phyloP scores from a whole-genome alignment of 2,329 filamentous ascomycete genomes.

The Claviceps africana region DNA sequence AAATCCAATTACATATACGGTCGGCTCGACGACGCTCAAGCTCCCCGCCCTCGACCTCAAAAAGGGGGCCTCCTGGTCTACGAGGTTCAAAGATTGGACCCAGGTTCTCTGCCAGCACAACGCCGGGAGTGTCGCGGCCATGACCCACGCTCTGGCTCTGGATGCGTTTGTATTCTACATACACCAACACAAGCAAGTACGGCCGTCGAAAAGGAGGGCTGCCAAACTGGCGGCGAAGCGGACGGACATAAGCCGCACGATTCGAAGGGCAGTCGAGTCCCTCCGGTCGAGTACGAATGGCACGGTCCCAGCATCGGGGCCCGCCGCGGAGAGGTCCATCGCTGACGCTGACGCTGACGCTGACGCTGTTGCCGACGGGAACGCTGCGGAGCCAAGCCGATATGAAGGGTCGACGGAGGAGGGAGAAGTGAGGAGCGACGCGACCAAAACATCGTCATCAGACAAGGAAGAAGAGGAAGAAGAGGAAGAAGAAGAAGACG shows the following conservation, averaged over 20 bases:
- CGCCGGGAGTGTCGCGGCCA: slow-evolving; percentile 7
- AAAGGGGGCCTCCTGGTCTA: slow-evolving; percentile 19
- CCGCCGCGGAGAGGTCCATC: not conserved
- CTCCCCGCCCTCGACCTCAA: slow-evolving; percentile 16
- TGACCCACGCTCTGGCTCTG: slow-evolving; percentile 12
- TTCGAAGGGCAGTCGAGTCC: slow-evolving; percentile 11
- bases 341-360: not conserved
- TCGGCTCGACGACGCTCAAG: slow-evolving; percentile 11
- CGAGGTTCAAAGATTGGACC: slow-evolving; percentile 22
- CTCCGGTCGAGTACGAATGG: slow-evolving; percentile 4
- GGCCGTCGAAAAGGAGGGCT: slow-evolving; percentile 17
- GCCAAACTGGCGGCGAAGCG: slow-evolving; percentile 18
- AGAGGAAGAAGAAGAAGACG: not conserved
- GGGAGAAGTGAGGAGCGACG: not conserved
- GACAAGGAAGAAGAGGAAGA: not conserved
- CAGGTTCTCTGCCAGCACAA: slow-evolving; percentile 18
- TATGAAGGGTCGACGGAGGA: slow-evolving; percentile 1
- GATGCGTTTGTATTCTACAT: slow-evolving; percentile 19
- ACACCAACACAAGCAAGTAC: slow-evolving; percentile 16
- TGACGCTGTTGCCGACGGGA: not conserved
- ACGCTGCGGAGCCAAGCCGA: not conserved
- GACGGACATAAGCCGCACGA: slow-evolving; percentile 12
- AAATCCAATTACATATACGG: slow-evolving; percentile 11
- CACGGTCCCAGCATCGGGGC: not conserved
- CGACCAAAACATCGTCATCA: not conserved